phyloP scores from a whole-genome alignment of 257 asterid genomes.

The Scutellaria barbata region DNA sequence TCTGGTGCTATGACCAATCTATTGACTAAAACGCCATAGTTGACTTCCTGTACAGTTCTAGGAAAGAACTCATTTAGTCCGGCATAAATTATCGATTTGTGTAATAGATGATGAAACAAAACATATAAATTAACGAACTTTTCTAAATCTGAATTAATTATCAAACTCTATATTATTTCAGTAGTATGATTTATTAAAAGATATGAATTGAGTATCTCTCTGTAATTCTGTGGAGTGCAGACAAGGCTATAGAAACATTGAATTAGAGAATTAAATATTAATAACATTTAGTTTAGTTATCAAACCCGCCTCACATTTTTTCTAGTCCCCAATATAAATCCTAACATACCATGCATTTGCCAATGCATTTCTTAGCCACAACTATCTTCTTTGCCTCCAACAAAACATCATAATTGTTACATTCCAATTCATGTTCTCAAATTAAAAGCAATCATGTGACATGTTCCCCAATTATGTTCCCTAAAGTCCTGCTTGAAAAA shows the following conservation, averaged over 20 bases:
- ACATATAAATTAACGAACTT: not conserved
- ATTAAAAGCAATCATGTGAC: too few relatives aligned
- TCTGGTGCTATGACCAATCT: not conserved
- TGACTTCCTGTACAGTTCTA: conserved; percentile 2
- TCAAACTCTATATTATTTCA: not conserved
- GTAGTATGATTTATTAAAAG: not conserved
- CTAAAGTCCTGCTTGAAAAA: too few relatives aligned
- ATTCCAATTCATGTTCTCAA: too few relatives aligned
- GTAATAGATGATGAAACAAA: not conserved
- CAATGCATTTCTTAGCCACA: not conserved
- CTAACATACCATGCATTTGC: not conserved
- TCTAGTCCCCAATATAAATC: not conserved
- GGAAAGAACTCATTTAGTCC: not conserved
- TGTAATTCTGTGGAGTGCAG: not conserved
- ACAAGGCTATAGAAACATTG: not conserved
- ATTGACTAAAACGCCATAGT: not conserved
- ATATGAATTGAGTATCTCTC: not conserved
- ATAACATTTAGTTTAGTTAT: not conserved
- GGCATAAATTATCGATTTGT: not conserved
- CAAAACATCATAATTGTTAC: too few relatives aligned
- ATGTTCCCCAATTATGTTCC: too few relatives aligned
- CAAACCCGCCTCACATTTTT: not conserved
- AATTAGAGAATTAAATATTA: not conserved
- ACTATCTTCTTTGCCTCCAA: not conserved
- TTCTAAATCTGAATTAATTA: conserved; percentile 6